phyloP scores from a whole-genome alignment of 768 basidiomycete species.

The Xanthoconium stramineum region DNA sequence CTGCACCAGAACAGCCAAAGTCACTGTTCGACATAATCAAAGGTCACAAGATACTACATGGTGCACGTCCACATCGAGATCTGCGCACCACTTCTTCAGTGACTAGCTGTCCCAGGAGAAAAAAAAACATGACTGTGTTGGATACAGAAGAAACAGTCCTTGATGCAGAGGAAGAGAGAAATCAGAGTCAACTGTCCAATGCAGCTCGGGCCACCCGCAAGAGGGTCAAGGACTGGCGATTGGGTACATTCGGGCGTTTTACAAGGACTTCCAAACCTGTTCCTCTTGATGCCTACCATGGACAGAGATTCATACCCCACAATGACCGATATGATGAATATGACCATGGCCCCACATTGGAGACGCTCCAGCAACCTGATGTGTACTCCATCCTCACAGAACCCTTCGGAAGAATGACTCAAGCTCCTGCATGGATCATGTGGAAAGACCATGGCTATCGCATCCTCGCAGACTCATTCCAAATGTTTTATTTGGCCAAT shows the following conservation, averaged over 20 bases:
- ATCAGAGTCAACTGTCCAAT: neutral
- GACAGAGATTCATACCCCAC: neutral
- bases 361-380: conserved; percentile 5
- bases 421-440: conserved; percentile 4
- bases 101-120: too few species aligned
- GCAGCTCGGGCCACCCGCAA: neutral
- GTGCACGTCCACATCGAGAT: too few species aligned
- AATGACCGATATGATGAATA: conserved; percentile 2
- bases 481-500: conserved; percentile 5
- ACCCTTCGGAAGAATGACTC: neutral
- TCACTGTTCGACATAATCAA: too few species aligned
- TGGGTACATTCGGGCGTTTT: neutral
- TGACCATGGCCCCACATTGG: conserved; percentile 6
- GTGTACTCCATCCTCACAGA: neutral
- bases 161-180: too few species aligned
- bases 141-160: too few species aligned
- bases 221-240: neutral
- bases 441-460: conserved; percentile 9
- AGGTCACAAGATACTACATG: neutral
- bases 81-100: too few species aligned
- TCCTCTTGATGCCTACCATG: neutral
- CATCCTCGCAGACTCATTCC: conserved; percentile 1
- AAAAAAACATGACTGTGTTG: too few species aligned
- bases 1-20: too few species aligned
- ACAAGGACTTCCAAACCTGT: neutral